phyloP scores from a whole-genome alignment of 2,329 filamentous ascomycete genomes.

The Penicillium paneum region DNA sequence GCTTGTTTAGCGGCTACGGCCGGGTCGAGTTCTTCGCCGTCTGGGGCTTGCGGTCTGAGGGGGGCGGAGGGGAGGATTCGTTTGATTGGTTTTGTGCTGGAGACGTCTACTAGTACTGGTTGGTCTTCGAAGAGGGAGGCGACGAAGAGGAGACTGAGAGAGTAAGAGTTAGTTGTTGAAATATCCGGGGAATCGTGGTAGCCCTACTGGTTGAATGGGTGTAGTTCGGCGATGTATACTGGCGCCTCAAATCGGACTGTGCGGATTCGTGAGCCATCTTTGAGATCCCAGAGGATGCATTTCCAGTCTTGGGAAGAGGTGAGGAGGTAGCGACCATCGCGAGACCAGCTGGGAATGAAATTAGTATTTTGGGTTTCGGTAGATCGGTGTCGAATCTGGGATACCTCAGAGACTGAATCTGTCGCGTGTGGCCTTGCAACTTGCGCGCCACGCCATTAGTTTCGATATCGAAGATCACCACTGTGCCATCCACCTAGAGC shows the following conservation, averaged over 20 bases:
- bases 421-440: slow-evolving; percentile 85
- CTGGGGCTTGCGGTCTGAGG: slow-evolving; percentile 63
- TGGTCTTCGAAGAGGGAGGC: slow-evolving; percentile 92
- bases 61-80: slow-evolving; percentile 77
- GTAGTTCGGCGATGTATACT: slow-evolving; percentile 92
- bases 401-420: slow-evolving; percentile 80
- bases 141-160: slow-evolving; percentile 72
- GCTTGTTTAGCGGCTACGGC: slow-evolving; percentile 73
- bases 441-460: slow-evolving; percentile 96
- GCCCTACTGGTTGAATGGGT: slow-evolving; percentile 82
- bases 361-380: neutral
- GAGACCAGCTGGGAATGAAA: slow-evolving; percentile 68
- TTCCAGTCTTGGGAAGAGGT: slow-evolving; percentile 96
- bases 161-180: neutral
- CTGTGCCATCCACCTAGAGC: slow-evolving; percentile 73
- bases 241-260: slow-evolving; percentile 89
- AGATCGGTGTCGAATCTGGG: neutral
- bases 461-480: slow-evolving; percentile 95
- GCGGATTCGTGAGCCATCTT: slow-evolving; percentile 67
- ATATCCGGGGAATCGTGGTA: neutral
- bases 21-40: slow-evolving; percentile 62
- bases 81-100: slow-evolving; percentile 66
- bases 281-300: slow-evolving; percentile 90
- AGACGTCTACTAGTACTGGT: slow-evolving; percentile 80
- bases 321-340: slow-evolving; percentile 83